Evolutionary conservation across 768 basidiomycete genomes (phyloP).

Genomic region (Panellus pusillus): DNA sequence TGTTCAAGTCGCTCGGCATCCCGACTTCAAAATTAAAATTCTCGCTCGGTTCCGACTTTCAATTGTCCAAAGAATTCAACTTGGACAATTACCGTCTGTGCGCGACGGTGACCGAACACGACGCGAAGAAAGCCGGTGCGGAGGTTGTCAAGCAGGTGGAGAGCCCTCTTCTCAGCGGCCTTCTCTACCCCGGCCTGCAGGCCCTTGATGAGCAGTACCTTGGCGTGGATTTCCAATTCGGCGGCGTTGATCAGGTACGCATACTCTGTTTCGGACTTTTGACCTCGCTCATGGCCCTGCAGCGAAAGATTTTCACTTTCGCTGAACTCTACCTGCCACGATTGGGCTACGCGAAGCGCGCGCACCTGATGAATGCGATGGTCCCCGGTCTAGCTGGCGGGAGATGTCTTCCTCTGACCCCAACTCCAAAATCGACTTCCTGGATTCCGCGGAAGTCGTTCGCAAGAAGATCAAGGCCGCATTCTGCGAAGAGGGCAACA

Average conservation of each 20-base stretch:
- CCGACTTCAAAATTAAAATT: slow-evolving; percentile 83
- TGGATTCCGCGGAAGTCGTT: slow-evolving; percentile 81
- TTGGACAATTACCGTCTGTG: slow-evolving; percentile 93
- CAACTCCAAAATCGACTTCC: slow-evolving; percentile 97
- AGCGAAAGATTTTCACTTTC: slow-evolving; percentile 77
- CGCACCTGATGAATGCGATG: slow-evolving; percentile 98
- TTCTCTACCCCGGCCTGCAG: slow-evolving; percentile 95
- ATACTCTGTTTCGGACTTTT: too few relatives aligned
- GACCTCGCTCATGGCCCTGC: too few relatives aligned
- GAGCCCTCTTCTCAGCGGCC: slow-evolving; percentile 83
- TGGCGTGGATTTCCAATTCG: slow-evolving; percentile 95
- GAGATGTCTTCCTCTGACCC: slow-evolving; percentile 99
- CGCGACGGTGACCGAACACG: slow-evolving; percentile 91
- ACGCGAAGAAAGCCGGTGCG: slow-evolving; percentile 97
- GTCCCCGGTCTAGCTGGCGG: slow-evolving; percentile 92
- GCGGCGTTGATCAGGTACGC: slow-evolving; percentile 97
- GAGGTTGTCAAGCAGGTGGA: slow-evolving; percentile 99
- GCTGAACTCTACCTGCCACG: slow-evolving; percentile 94
- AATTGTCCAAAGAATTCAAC: slow-evolving; percentile 88
- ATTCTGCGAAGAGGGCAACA: slow-evolving; percentile 92
- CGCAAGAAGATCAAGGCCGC: slow-evolving; percentile 89
- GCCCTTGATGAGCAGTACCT: slow-evolving; percentile 98
- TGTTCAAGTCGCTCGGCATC: slow-evolving; percentile 88
- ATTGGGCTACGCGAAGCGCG: slow-evolving; percentile 90
- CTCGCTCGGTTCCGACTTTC: slow-evolving; percentile 90